Evolutionary conservation across 768 basidiomycete species (phyloP).

Genomic region (Mycena belliarum): DNA sequence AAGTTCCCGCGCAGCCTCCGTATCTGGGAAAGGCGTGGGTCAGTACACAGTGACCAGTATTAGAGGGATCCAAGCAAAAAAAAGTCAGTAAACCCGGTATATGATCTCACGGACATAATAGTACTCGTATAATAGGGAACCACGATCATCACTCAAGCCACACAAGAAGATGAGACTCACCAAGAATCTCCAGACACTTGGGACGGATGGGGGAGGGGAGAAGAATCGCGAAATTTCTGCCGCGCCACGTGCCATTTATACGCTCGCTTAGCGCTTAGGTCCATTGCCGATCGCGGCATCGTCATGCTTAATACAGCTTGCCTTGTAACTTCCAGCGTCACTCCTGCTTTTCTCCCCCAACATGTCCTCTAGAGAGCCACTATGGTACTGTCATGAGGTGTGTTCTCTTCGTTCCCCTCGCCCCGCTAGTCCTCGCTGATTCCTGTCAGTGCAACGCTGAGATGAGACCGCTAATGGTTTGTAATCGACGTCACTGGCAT

Average conservation of each 20-base stretch:
- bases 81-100: constrained; percentile 45
- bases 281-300: neutral
- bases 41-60: constrained; percentile 2
- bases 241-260: no score
- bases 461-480: constrained; percentile 85
- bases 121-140: constrained; percentile 67
- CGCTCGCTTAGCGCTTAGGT: no score
- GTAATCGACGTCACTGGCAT: constrained; percentile 21
- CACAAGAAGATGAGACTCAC: constrained; percentile 27
- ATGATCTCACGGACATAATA: constrained; percentile 40
- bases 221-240: no score
- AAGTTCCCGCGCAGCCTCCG: no score
- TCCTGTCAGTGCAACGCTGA: constrained; percentile 77
- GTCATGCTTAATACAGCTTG: constrained; percentile 12
- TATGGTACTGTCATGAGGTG: constrained; percentile 83
- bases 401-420: neutral
- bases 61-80: neutral
- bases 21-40: no score
- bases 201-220: no score
- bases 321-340: neutral
- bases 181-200: no score
- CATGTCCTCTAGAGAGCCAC: constrained; percentile 72
- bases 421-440: constrained; percentile 4
- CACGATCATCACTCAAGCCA: constrained; percentile 42
- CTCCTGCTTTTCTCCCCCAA: constrained; percentile 6